phyloP scores from a whole-genome alignment of 139 green algal genomes.

The Auxenochlorella pyrenoidosa region DNA sequence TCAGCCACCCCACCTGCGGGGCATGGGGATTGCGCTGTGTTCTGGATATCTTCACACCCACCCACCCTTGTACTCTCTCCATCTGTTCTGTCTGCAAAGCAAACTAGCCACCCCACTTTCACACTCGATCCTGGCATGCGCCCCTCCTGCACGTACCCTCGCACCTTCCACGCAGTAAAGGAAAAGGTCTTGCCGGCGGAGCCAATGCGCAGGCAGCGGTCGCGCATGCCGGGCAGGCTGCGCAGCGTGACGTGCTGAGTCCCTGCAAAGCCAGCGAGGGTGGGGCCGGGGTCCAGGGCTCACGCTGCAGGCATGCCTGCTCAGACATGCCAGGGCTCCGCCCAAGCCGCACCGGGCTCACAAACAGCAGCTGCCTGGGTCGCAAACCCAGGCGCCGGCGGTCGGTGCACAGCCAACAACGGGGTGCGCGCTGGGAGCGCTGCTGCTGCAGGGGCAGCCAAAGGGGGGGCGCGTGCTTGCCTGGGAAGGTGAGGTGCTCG shows the following conservation, averaged over 20 bases:
- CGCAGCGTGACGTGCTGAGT: conserved; percentile 73
- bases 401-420: too few relatives aligned
- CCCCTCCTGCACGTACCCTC: neutral
- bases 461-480: neutral
- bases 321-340: neutral
- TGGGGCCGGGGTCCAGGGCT: too few relatives aligned
- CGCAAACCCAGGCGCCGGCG: too few relatives aligned
- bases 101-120: too few relatives aligned
- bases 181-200: conserved; percentile 89
- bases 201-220: conserved; percentile 74
- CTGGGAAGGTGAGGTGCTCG: conserved; percentile 40
- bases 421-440: too few relatives aligned
- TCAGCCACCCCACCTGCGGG: conserved; percentile 76
- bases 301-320: too few relatives aligned
- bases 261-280: conserved; percentile 38
- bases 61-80: too few relatives aligned
- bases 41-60: too few relatives aligned
- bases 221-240: conserved; percentile 73
- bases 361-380: too few relatives aligned
- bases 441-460: too few relatives aligned
- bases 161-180: conserved; percentile 89
- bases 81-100: neutral
- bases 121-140: neutral
- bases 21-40: too few relatives aligned
- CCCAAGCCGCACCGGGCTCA: too few relatives aligned